phyloP scores from a whole-genome alignment of 208 protist genomes.

The Crithidia expoeki region DNA sequence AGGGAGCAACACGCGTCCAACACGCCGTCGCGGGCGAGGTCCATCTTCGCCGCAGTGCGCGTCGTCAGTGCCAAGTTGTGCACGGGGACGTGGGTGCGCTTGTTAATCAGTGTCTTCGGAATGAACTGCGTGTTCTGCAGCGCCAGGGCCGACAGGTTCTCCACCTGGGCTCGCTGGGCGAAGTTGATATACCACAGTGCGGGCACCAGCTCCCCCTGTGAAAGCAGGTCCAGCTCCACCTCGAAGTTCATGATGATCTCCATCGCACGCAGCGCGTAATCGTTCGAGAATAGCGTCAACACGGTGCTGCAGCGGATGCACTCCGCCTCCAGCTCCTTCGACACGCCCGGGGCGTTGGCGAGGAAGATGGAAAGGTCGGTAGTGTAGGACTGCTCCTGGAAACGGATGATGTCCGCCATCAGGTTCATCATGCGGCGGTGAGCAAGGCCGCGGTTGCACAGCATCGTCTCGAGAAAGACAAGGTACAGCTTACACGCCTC shows the following conservation, averaged over 20 bases:
- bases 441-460: conserved; percentile 85
- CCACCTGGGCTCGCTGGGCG: conserved; percentile 60
- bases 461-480: conserved; percentile 80
- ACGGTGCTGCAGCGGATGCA: conserved; percentile 54
- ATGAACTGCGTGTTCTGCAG: conserved; percentile 62
- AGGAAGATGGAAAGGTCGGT: conserved; percentile 78
- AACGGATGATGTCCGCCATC: conserved; percentile 52
- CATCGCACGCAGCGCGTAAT: conserved; percentile 73
- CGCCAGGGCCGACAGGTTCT: conserved; percentile 69
- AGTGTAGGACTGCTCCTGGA: conserved; percentile 77
- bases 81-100: conserved; percentile 71
- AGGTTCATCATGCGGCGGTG: conserved; percentile 82
- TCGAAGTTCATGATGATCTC: conserved; percentile 69
- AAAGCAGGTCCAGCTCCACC: conserved; percentile 79
- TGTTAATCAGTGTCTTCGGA: conserved; percentile 81
- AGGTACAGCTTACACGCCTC: conserved; percentile 77
- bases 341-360: conserved; percentile 46
- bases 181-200: conserved; percentile 85
- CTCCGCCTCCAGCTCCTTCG: conserved; percentile 53
- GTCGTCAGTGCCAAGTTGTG: conserved; percentile 83
- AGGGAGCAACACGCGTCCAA: conserved; percentile 69
- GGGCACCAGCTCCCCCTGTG: conserved; percentile 70
- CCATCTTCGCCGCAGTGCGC: conserved; percentile 44
- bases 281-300: conserved; percentile 74
- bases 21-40: conserved; percentile 44